These are phyloP conservation scores for Cytospora schulzeri DNA, from an alignment of 2,329 filamentous ascomycete species.

Conservation along the genomic window DNA sequence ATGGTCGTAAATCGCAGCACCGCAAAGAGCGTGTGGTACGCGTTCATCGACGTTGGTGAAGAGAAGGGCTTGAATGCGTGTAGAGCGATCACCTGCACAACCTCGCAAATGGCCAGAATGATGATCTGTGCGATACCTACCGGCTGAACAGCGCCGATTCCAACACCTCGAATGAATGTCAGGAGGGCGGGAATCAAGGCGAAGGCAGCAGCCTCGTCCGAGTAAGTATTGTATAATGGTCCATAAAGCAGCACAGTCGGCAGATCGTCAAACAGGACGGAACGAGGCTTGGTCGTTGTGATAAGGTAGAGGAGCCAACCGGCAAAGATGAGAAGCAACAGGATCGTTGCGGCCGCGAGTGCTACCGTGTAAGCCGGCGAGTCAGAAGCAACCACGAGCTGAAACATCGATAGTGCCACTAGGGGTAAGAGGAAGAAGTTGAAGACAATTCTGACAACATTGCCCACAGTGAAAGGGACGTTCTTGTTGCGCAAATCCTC, in stretches of 20 bases:
- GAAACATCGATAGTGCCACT: slow-evolving; percentile 85
- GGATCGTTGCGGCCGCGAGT: slow-evolving; percentile 73
- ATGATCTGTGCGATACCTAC: slow-evolving; percentile 93
- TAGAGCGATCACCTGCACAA: slow-evolving; percentile 83
- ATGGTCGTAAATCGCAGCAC: slow-evolving; percentile 74
- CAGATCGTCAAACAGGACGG: slow-evolving; percentile 90
- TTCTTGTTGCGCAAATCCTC: slow-evolving; percentile 92
- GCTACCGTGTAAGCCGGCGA: slow-evolving; percentile 73
- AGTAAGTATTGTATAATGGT: slow-evolving; percentile 95
- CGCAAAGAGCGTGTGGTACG: slow-evolving; percentile 87
- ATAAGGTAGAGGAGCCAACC: slow-evolving; percentile 82
- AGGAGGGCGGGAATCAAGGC: slow-evolving; percentile 84
- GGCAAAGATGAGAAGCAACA: slow-evolving; percentile 72
- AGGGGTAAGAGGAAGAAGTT: slow-evolving; percentile 91
- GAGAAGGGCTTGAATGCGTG: slow-evolving; percentile 91
- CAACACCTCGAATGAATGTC: slow-evolving; percentile 83
- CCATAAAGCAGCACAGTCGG: slow-evolving; percentile 88
- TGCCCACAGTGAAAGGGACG: slow-evolving; percentile 80
- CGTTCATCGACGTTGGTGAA: slow-evolving; percentile 93
- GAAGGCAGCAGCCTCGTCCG: slow-evolving; percentile 88
- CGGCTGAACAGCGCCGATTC: slow-evolving; percentile 88
- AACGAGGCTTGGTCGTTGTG: slow-evolving; percentile 76
- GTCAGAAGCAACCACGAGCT: slow-evolving; percentile 73
- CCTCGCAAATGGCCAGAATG: slow-evolving; percentile 89
- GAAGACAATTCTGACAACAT: slow-evolving; percentile 82